Base-by-base conservation (phyloP, 352 stramenopile species). In the Globisporangium iwayamae region DNA sequence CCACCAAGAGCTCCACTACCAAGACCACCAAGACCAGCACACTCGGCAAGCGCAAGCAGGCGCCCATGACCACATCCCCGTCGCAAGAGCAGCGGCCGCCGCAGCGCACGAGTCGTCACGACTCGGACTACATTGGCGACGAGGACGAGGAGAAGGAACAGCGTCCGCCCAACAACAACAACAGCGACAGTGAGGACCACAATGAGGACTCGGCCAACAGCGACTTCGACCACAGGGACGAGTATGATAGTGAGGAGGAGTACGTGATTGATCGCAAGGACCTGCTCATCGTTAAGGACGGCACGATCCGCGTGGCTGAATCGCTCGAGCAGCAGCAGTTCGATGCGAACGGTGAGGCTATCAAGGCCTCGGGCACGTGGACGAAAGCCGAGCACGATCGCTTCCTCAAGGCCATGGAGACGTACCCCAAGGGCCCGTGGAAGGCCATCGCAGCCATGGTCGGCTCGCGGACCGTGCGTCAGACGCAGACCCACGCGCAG, bases 211-310 rank as follows among this genome's bases (percentile, higher is more conserved):
- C 58, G 34, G 22, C n/a, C 39, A 13, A 38, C 14, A 60, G 54
- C 36, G 34, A 63, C 11, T 72, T 50, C 56, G 60, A 70, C 34
- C 36, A 64, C 47, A 36, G 36, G 5, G 20, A 57, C 34, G 47
- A 67, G 20, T 69, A 81, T 18, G 63, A 76, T 16, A 53, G 62
- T 0, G 65, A 76, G 39, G 51, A 70, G 5, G 73, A 81, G 48
- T 70, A 80, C 13, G 70, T 75, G 63, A 63, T 90, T n/a, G 81
- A 90, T 67, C 73, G 63, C n/a, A 90, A 89, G 66, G 71, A 90
- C 43, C 63, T 90, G 41, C 69, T 90, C n/a, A 87, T 90, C 57
- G 76, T 90, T 58, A 87, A 90, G 66, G 79, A 90, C 58, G 81
- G 81, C 56, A 87, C 72, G 30, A 78, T 90, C 54, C 79, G 80